Conservation (phyloP, 352 stramenopile species). For the Peronospora tabacina region DNA sequence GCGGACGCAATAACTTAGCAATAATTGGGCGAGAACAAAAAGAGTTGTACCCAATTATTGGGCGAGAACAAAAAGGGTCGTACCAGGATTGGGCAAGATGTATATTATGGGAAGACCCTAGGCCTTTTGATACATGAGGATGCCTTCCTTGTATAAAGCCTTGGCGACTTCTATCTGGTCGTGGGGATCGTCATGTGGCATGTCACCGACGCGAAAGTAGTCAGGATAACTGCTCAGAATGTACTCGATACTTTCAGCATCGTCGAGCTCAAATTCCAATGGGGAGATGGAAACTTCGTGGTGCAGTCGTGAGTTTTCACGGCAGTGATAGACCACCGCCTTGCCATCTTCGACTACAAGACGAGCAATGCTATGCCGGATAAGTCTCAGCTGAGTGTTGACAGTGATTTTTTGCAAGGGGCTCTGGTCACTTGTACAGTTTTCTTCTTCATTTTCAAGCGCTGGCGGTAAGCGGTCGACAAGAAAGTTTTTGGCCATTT, state of each 20-base stretch:
- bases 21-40: no score
- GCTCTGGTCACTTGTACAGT: conserved; percentile 68
- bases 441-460: conserved; percentile 70
- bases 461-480: conserved; percentile 66
- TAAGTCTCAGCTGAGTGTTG: conserved; percentile 66
- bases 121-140: conserved; percentile 66
- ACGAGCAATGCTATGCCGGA: conserved; percentile 59
- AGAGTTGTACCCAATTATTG: no score
- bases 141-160: conserved; percentile 67
- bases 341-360: conserved; percentile 74
- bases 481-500: conserved; percentile 81
- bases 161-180: conserved; percentile 66
- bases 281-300: conserved; percentile 62
- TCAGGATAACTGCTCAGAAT: conserved; percentile 67
- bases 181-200: conserved; percentile 62
- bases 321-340: conserved; percentile 70
- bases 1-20: no score
- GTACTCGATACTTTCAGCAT: conserved; percentile 74
- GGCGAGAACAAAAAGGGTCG: no score
- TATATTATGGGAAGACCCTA: no score
- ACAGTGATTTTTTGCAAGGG: conserved; percentile 75
- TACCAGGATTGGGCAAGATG: no score
- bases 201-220: conserved; percentile 68
- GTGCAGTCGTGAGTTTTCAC: conserved; percentile 70
- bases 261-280: conserved; percentile 73